phyloP scores from a whole-genome alignment of 2,329 filamentous ascomycete genomes.

The Leptographium radiaticola region DNA sequence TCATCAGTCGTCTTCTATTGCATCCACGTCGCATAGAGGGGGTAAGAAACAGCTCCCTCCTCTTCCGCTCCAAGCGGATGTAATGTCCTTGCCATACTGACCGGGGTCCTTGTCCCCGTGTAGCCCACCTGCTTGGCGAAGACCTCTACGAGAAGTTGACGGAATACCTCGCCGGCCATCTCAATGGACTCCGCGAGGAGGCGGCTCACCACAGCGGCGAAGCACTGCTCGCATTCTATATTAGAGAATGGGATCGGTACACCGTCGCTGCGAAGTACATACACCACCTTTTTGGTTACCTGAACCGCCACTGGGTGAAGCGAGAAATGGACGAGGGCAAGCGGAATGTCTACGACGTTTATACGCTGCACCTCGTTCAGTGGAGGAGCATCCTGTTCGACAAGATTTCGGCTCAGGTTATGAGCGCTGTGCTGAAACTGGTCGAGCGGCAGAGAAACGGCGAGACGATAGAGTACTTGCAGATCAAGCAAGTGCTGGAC shows the following conservation, averaged over 20 bases:
- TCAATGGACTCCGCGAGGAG: conserved; percentile 54
- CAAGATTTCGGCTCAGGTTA: conserved; percentile 73
- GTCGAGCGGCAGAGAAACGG: conserved; percentile 96
- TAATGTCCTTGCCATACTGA: background rate
- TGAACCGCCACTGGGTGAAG: conserved; percentile 98
- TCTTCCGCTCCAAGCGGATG: background rate
- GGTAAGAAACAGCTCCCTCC: conserved; percentile 30
- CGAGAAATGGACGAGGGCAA: conserved; percentile 97
- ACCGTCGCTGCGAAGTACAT: conserved; percentile 94
- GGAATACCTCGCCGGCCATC: conserved; percentile 67
- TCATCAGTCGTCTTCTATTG: conserved; percentile 22
- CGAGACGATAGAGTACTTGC: conserved; percentile 91
- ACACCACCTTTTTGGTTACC: conserved; percentile 89
- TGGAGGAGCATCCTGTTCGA: conserved; percentile 90
- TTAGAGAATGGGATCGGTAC: conserved; percentile 91
- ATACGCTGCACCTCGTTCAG: conserved; percentile 88
- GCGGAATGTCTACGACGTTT: conserved; percentile 96
- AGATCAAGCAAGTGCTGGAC: conserved; percentile 95
- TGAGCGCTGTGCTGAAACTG: conserved; percentile 86
- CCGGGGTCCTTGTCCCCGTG: background rate
- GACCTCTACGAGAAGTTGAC: conserved; percentile 90
- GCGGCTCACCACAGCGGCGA: conserved; percentile 79
- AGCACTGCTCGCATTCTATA: conserved; percentile 82
- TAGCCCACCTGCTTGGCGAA: conserved; percentile 87
- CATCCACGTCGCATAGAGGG: conserved; percentile 51